phyloP scores from a whole-genome alignment of 495 filamentous ascomycete genomes.

The Durotheca rogersii region DNA sequence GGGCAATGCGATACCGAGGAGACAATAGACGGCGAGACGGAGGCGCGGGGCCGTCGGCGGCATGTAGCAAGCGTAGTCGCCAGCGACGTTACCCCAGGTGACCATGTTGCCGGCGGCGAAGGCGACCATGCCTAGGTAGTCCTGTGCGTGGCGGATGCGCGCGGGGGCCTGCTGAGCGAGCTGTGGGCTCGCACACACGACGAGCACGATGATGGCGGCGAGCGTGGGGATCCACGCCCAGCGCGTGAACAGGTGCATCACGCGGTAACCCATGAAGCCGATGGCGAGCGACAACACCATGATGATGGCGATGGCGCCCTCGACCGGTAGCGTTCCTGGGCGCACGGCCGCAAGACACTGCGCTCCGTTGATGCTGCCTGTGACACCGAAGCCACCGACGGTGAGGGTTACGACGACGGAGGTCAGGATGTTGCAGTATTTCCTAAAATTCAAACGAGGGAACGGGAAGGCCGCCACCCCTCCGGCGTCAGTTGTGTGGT shows the following conservation, averaged over 20 bases:
- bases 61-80: constrained; percentile 41
- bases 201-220: constrained; percentile 50
- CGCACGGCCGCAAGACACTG: constrained; percentile 48
- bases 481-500: background rate
- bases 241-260: constrained; percentile 55
- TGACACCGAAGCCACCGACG: constrained; percentile 46
- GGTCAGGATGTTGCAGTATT: constrained; percentile 19
- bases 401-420: constrained; percentile 43
- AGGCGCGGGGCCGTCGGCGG: constrained; percentile 36
- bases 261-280: constrained; percentile 53
- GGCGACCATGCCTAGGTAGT: constrained; percentile 25
- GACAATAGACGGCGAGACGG: constrained; percentile 38
- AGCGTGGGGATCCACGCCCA: constrained; percentile 59
- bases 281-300: constrained; percentile 49
- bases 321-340: constrained; percentile 47
- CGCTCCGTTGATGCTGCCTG: constrained; percentile 44
- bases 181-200: constrained; percentile 50
- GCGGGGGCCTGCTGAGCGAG: constrained; percentile 37
- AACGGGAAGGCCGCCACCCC: too few relatives aligned
- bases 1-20: constrained; percentile 43
- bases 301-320: constrained; percentile 53
- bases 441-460: constrained; percentile 9
- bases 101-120: constrained; percentile 38
- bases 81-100: constrained; percentile 34
- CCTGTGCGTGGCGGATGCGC: constrained; percentile 5